Base-by-base conservation (phyloP, 495 filamentous ascomycete genomes). In the Chaetomium cochliodes region DNA sequence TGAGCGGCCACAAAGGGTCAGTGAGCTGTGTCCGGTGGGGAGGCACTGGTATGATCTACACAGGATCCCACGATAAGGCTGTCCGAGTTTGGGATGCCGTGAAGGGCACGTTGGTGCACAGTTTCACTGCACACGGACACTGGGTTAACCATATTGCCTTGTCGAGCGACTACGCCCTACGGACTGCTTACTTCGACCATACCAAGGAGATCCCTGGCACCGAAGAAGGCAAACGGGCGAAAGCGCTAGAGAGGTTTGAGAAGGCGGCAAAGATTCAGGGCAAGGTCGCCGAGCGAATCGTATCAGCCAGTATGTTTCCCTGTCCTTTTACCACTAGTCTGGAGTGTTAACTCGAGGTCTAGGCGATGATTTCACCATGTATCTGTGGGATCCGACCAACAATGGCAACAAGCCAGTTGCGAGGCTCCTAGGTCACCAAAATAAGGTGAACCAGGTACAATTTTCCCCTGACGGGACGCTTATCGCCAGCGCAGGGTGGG, bases 141-240 rank as follows among this genome's bases (percentile, higher is more conserved):
- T 96, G 94, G 84, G 88, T 99, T 12, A 99, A 99, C 76, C 92
- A 98, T 73, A 86, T 99, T 12, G 92, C 94, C 0, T 82, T 99
- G 9, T 97, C 93, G 3, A 97, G 92, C 1, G 96, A 98, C 73
- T 90, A 90, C 68, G 92, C 88, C n/a, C 81, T 97, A 20, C 87
- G 92, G 57, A 96, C 92, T 2, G 88, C 85, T 0, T 99, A 87
- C 78, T 88, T 93, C 69, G 93, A 97, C 71, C 92, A 96, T 74
- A 90, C 88, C 3, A 78, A 76, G 50, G 74, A 76, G 18, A 80
- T 89, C 0, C 94, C 93, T 0, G 75, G 78, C 1, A 82, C 87
- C 0, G 85, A 86, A 26, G 86, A 90, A 58, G 90, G 82, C 51
- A 94, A 90, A 75, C 76, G 87, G 37, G 81, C 82, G 11, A 92